Evolutionary conservation across 768 basidiomycete species (phyloP).

Genomic region (Mycena leptocephala): DNA sequence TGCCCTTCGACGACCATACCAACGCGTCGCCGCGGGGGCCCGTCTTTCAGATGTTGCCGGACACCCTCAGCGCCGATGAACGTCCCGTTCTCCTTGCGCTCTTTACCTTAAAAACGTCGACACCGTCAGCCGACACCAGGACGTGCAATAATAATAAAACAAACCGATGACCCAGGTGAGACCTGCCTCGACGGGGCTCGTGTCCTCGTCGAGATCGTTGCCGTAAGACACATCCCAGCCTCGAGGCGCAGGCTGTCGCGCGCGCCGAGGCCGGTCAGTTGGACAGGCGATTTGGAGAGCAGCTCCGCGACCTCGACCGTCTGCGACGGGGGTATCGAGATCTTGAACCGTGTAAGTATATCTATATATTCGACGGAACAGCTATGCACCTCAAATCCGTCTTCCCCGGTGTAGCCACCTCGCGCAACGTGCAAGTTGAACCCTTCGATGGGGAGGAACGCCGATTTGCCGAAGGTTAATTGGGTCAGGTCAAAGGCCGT

Average conservation of each 20-base stretch:
- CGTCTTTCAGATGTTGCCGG: constrained; percentile 83
- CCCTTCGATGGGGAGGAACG: constrained; percentile 84
- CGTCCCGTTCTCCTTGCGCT: constrained; percentile 75
- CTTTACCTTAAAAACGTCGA: constrained; percentile 73
- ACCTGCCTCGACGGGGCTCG: constrained; percentile 92
- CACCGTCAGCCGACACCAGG: background rate
- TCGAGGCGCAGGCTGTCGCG: constrained; percentile 96
- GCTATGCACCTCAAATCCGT: constrained; percentile 91
- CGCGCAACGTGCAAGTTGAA: constrained; percentile 91
- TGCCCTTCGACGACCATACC: constrained; percentile 88
- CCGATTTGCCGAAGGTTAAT: constrained; percentile 90
- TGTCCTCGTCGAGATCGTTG: constrained; percentile 91
- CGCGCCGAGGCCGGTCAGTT: constrained; percentile 92
- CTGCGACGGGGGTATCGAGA: constrained; percentile 88
- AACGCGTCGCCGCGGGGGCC: constrained; percentile 83
- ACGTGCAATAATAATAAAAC: constrained; percentile 39
- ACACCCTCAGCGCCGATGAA: constrained; percentile 90
- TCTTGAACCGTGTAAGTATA: constrained; percentile 62
- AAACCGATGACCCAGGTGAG: constrained; percentile 94
- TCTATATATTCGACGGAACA: constrained; percentile 5
- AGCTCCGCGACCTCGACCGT: constrained; percentile 83
- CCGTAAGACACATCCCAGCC: constrained; percentile 99
- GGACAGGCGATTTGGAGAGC: constrained; percentile 75
- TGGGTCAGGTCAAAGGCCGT: constrained; percentile 82
- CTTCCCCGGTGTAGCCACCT: constrained; percentile 98